phyloP scores from a whole-genome alignment of 2,329 filamentous ascomycete genomes.

The Trichoderma guizhouense region DNA sequence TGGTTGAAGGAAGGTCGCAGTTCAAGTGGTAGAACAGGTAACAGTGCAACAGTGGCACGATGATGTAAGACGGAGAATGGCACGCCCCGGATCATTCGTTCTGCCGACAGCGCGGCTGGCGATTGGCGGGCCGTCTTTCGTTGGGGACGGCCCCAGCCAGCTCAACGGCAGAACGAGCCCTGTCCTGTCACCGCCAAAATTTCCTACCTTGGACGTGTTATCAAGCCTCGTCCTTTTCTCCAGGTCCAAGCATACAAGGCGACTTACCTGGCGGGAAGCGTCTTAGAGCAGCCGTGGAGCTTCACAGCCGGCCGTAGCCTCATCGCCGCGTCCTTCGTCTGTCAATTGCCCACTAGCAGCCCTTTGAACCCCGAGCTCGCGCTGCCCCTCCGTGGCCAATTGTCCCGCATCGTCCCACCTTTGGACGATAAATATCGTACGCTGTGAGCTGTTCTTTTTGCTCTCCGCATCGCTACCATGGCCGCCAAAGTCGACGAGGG shows the following conservation, averaged over 20 bases:
- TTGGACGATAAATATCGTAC: not conserved
- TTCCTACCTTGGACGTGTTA: slow-evolving; percentile 5
- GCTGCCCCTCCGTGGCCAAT: slow-evolving; percentile 10
- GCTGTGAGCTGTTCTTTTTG: not conserved
- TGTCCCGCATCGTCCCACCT: slow-evolving; percentile 15
- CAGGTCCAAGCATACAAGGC: not conserved
- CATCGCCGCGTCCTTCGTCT: not conserved
- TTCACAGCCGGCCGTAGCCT: not conserved
- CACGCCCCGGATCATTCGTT: slow-evolving; percentile 15
- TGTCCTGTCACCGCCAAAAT: slow-evolving; percentile 12
- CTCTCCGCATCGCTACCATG: slow-evolving; percentile 21
- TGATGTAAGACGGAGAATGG: not conserved
- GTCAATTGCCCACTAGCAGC: not conserved
- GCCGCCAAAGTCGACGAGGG: slow-evolving; percentile 28
- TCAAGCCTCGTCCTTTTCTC: slow-evolving; percentile 1
- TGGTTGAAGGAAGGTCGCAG: not conserved
- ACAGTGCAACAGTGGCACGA: not conserved
- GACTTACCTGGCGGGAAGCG: not conserved
- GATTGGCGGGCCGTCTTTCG: slow-evolving; percentile 6
- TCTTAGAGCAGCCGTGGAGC: not conserved
- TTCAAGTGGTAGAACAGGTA: not conserved
- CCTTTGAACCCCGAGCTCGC: not conserved
- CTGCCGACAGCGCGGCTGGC: not conserved
- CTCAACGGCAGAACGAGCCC: slow-evolving; percentile 15
- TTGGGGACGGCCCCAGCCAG: slow-evolving; percentile 3